Base-by-base conservation (phyloP, 176 grass and related monocot genomes). In the Chloris gayana region DNA sequence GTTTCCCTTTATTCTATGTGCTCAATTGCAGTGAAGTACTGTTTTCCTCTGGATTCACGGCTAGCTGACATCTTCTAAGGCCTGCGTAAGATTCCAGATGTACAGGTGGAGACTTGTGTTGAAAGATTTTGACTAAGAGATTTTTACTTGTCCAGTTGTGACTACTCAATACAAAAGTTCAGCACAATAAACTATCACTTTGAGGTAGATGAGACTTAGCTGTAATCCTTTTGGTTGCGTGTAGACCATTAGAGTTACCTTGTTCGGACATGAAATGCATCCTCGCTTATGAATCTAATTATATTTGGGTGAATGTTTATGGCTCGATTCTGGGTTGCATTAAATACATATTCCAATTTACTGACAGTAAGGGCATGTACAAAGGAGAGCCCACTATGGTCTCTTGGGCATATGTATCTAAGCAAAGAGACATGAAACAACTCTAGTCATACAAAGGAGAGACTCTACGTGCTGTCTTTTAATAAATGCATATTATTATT, bases 31-130 rank as follows among this genome's bases (percentile, higher is more conserved):
- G 83, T 41, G 83, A 73, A 82, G 78, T 82, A 69, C 83, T 14
- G 31, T 78, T 89, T 68, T 60, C 78, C 78, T 60, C 60, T 82
- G 73, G 72, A 86, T 77, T 68, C 67, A 72, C 29, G 60, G 32
- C 47, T 61, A 82, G 73, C 49, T 82, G 74, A 68, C 64, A 41
- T 72, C 78, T 85, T 66, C 72, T 30, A 72, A 78, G 78, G 47
- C 32, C 62, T 81, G 83, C 67, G 19, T 51, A 65, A 35, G 79
- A 41, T 73, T 67, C 83, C 67, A 22, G 38, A 74, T 89, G 83
- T 86, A 86, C 74, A 89, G 88, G 39, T 77, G 66, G 77, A 85
- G 77, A 89, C 72, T 85, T 62, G 83, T 78, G 50, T 78, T 58
- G 87, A 85, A 82, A 46, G 67, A 72, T 82, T 82, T 82, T 85